Evolutionary conservation across 169 alveolate species (phyloP).

Genomic region (Eimeria acervulina): DNA sequence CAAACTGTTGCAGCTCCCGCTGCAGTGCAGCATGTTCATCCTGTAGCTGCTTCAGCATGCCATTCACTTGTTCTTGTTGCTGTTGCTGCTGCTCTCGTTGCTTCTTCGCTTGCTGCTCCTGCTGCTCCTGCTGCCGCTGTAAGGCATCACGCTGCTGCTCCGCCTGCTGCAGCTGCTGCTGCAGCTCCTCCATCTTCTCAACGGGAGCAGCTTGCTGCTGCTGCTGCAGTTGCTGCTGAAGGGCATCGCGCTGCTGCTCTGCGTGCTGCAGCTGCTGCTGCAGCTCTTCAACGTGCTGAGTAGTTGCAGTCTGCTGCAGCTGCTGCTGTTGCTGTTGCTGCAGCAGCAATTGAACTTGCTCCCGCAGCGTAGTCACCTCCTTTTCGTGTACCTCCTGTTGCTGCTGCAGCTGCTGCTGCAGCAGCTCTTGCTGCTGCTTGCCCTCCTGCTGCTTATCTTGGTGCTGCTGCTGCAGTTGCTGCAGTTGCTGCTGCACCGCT

Average conservation of each 20-base stretch:
- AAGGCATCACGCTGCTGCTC: not conserved
- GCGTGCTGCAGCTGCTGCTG: slow-evolving; percentile 42
- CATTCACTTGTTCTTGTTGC: not conserved
- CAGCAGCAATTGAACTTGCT: not conserved
- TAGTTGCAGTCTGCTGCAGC: not conserved
- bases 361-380: not conserved
- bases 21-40: slow-evolving; percentile 14
- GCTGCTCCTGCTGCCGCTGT: slow-evolving; percentile 35
- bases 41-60: slow-evolving; percentile 28
- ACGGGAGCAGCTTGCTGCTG: not conserved
- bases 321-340: slow-evolving; percentile 25
- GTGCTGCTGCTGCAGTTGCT: not conserved
- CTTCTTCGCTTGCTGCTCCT: slow-evolving; percentile 7
- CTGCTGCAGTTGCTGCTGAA: slow-evolving; percentile 22
- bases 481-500: not conserved
- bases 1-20: slow-evolving; percentile 28
- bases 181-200: not conserved
- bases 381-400: not conserved
- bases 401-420: slow-evolving; percentile 42
- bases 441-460: slow-evolving; percentile 1
- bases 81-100: slow-evolving; percentile 6
- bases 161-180: slow-evolving; percentile 16
- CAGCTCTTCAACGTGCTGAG: slow-evolving; percentile 7
- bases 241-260: slow-evolving; percentile 47
- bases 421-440: not conserved